Conservation (phyloP, 1,284 basidiomycete species). For the Grifola frondosa region DNA sequence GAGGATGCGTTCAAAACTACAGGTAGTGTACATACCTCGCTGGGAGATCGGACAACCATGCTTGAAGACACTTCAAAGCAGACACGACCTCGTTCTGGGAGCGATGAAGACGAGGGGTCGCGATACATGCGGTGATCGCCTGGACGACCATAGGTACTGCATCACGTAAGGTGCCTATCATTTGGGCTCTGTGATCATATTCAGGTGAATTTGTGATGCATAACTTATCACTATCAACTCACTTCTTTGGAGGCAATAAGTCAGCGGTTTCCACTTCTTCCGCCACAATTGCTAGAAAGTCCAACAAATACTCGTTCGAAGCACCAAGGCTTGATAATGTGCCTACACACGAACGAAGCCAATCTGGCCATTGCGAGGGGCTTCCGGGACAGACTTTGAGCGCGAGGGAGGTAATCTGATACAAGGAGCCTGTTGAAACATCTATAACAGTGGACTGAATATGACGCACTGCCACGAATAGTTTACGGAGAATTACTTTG, state of each 20-base stretch:
- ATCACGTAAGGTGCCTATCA: constrained; percentile 61
- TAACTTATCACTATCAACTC: constrained; percentile 26
- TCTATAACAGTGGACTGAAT: constrained; percentile 5
- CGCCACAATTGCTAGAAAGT: constrained; percentile 81
- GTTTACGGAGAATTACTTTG: constrained; percentile 78
- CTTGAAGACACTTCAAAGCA: constrained; percentile 76
- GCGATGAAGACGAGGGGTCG: constrained; percentile 25
- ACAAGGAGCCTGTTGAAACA: constrained; percentile 1
- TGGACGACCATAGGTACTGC: constrained; percentile 70
- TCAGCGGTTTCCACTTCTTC: constrained; percentile 79
- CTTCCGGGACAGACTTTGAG: constrained; percentile 65
- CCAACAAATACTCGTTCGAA: constrained; percentile 58
- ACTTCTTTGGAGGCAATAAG: constrained; percentile 75
- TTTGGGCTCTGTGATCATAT: constrained; percentile 55
- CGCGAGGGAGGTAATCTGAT: constrained; percentile 71
- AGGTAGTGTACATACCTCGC: constrained; percentile 50
- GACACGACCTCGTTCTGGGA: constrained; percentile 57
- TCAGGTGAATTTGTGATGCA: neutral
- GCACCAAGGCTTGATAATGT: constrained; percentile 58
- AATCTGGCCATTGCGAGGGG: constrained; percentile 65
- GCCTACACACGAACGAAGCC: constrained; percentile 62
- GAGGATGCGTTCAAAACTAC: constrained; percentile 4
- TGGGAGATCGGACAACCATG: constrained; percentile 75
- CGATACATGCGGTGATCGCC: constrained; percentile 58
- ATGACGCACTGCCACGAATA: constrained; percentile 78